A percentile compares a stretch with the other conserved stretches of the same genome.
Evolutionary conservation across 2,329 filamentous ascomycete species (phyloP).

Genomic region (Exophiala mesophila): DNA sequence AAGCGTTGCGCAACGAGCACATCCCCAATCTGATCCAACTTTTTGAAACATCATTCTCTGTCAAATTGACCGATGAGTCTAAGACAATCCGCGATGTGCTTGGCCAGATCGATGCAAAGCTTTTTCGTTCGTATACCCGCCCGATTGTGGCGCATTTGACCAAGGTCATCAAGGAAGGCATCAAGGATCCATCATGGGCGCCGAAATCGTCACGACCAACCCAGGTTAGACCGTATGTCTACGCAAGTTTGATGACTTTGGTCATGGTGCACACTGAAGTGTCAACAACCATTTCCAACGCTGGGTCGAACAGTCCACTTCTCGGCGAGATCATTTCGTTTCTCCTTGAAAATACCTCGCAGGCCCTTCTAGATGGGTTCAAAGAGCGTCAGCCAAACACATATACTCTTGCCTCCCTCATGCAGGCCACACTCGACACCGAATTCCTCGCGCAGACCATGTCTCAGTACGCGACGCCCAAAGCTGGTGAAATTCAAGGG

Average conservation of each 20-base stretch:
- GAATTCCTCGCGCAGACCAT: conserved; percentile 96
- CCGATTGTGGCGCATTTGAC: conserved; percentile 66
- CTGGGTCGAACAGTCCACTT: conserved; percentile 65
- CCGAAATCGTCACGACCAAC: conserved; percentile 57
- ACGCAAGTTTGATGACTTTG: conserved; percentile 75
- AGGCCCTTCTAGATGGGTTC: conserved; percentile 78
- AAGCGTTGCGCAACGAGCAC: conserved; percentile 72
- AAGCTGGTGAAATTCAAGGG: conserved; percentile 73
- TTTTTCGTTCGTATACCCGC: conserved; percentile 88
- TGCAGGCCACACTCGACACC: conserved; percentile 96
- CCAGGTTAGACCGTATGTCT: conserved; percentile 82
- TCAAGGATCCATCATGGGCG: conserved; percentile 67
- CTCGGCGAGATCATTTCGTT: conserved; percentile 78
- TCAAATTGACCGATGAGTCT: conserved; percentile 88
- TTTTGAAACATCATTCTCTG: conserved; percentile 90
- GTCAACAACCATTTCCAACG: conserved; percentile 61
- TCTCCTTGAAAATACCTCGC: conserved; percentile 75
- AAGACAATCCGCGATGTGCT: conserved; percentile 89
- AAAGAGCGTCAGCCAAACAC: conserved; percentile 49
- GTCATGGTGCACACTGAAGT: conserved; percentile 91
- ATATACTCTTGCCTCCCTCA: conserved; percentile 75
- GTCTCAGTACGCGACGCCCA: conserved; percentile 79
- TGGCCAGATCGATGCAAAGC: conserved; percentile 78
- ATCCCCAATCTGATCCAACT: conserved; percentile 85
- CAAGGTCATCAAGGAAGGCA: conserved; percentile 65